Evolutionary conservation across 768 basidiomycete species (phyloP), one percentile per base, ranked within the genome.

Genomic region (Porphyrellus cyaneotinctus): DNA sequence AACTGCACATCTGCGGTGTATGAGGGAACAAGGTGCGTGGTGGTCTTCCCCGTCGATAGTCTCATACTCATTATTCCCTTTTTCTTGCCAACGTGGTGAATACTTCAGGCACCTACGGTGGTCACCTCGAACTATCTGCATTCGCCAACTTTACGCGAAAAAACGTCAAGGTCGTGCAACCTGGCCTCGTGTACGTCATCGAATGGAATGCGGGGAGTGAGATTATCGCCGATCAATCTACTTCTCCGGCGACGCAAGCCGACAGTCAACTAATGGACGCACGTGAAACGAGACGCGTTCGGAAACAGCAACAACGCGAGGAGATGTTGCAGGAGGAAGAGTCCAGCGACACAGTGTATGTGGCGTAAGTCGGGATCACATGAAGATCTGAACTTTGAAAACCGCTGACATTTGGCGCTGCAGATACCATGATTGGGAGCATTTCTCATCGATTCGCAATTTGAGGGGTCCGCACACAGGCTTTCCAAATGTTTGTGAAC

Each of bases 341-440:
- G 15, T 47, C 58, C 2, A 49, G 61, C 51, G 69, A 75, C 39
- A 79, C 87, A 3, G 75, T 93, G 17, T 93, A 92, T 72, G 88
- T 93, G 53, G 91, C 91, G 87, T 91, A 71, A 68, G 89, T 86
- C 22, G n/a, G 32, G 13, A 47, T 49, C 43, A 51, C 51, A 57
- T 47, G 20, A 48, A 44, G n/a, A n/a, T 18, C n/a, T 23, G 38
- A 47, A 39, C 53, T 28, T 43, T 36, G 38, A 35, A 47, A 24
- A 24, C 53, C 7, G 24, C 47, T 60, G 49, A 58, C 64, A 45
- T 51, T 52, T 24, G 23, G 51, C 12, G 43, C 36, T 26, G 42
- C 62, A 90, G 89, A 28, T 95, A 92, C 66, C 87, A 94, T 63
- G 90, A 93, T 67, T 94, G 90, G 89, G 92, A 95, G 64, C 93